phyloP scores from a whole-genome alignment of 2,329 filamentous ascomycete genomes.

The Bipolaris sorokiniana region DNA sequence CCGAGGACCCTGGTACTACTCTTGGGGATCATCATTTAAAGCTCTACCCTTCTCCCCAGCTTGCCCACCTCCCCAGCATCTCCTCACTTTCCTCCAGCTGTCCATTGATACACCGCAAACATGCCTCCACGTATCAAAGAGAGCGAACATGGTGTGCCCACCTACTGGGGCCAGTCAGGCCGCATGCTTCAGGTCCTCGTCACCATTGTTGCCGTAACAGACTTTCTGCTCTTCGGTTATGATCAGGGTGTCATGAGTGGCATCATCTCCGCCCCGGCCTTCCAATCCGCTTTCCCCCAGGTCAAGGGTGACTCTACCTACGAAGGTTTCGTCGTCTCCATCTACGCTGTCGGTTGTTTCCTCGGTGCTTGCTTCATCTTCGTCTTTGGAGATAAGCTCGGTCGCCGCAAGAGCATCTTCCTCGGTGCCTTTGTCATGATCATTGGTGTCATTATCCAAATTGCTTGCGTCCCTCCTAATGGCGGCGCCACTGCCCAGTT shows the following conservation, averaged over 20 bases:
- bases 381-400: constrained; percentile 49
- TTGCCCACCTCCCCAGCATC: constrained; percentile 26
- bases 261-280: constrained; percentile 49
- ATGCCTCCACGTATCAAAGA: constrained; percentile 37
- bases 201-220: constrained; percentile 54
- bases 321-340: constrained; percentile 57
- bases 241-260: constrained; percentile 53
- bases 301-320: constrained; percentile 44
- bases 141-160: constrained; percentile 33
- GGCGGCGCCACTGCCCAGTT: constrained; percentile 54
- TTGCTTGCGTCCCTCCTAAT: constrained; percentile 36
- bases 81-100: constrained; percentile 31
- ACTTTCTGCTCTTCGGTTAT: constrained; percentile 58
- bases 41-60: constrained; percentile 28
- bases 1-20: constrained; percentile 23
- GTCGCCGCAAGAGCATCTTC: constrained; percentile 53
- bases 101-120: constrained; percentile 24
- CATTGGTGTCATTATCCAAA: constrained; percentile 50
- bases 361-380: constrained; percentile 51
- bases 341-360: constrained; percentile 59
- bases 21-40: constrained; percentile 33
- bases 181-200: constrained; percentile 41
- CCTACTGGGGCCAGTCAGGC: constrained; percentile 40
- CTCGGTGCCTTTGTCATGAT: constrained; percentile 51
- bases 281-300: constrained; percentile 46